A percentile compares a stretch with the other conserved stretches of the same genome.
These are phyloP conservation scores for Pythium volutum DNA, from an alignment of 352 stramenopile species.

Conservation along the genomic window DNA sequence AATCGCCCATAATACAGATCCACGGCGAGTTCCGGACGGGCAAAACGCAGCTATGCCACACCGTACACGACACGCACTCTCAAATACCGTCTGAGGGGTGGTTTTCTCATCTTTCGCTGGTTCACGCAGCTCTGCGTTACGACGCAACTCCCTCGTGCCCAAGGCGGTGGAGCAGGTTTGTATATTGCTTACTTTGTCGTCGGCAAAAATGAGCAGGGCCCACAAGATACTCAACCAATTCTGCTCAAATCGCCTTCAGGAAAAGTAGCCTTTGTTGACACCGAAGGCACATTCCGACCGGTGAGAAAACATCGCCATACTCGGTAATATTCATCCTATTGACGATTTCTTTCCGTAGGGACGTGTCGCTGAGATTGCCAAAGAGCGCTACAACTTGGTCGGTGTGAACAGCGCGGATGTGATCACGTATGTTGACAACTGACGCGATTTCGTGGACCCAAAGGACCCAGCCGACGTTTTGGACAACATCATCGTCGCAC, in stretches of 20 bases:
- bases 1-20: conserved; percentile 40
- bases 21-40: conserved; percentile 93
- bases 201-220: neutral
- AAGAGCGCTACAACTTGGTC: conserved; percentile 76
- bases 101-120: neutral
- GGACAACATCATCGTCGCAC: conserved; percentile 93
- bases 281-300: conserved; percentile 91
- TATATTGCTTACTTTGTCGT: neutral
- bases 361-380: conserved; percentile 81
- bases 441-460: neutral
- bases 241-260: conserved; percentile 27
- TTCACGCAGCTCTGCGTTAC: conserved; percentile 60
- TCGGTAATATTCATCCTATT: neutral
- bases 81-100: neutral
- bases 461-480: conserved; percentile 88
- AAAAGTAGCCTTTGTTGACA: conserved; percentile 89
- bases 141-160: conserved; percentile 79
- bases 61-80: conserved; percentile 32
- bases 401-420: neutral
- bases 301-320: conserved; percentile 25
- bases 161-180: conserved; percentile 76
- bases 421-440: neutral
- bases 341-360: conserved; percentile 32
- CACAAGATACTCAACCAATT: neutral
- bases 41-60: conserved; percentile 95